Percentiles rank a stretch among this genome's conserved stretches.
Evolutionary conservation across 2,329 filamentous ascomycete species (phyloP).

Genomic region (Colletotrichum eleusines): DNA sequence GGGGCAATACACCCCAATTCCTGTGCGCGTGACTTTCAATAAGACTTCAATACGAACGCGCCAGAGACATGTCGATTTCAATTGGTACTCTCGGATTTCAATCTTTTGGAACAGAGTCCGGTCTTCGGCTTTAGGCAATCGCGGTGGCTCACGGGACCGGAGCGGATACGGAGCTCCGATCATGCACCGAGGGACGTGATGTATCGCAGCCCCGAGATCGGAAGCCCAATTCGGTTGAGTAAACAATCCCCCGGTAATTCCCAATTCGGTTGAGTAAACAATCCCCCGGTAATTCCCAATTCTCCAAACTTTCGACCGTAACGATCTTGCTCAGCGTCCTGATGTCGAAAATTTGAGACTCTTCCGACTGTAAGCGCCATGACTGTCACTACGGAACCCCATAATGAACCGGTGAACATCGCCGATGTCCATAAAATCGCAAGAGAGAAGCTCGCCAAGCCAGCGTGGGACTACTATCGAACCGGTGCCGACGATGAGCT

Average conservation of each 20-base stretch:
- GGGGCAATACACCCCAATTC: background rate
- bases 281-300: background rate
- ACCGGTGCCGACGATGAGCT: slow-evolving; percentile 45
- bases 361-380: background rate
- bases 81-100: background rate
- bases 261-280: background rate
- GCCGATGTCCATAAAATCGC: slow-evolving; percentile 33
- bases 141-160: background rate
- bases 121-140: background rate
- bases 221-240: slow-evolving; percentile 1
- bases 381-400: background rate
- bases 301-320: background rate
- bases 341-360: too few relatives aligned
- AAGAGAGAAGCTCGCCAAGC: slow-evolving; percentile 31
- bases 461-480: slow-evolving; percentile 44
- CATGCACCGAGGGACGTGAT: slow-evolving; percentile 12
- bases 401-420: slow-evolving; percentile 39
- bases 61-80: background rate
- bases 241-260: background rate
- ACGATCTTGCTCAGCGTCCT: background rate
- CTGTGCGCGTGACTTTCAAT: background rate
- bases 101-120: background rate
- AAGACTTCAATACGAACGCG: background rate
- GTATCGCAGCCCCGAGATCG: slow-evolving; percentile 12
- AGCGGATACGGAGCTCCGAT: slow-evolving; percentile 11